phyloP scores from a whole-genome alignment of 2,329 filamentous ascomycete species.

The Biscogniauxia mediterranea region DNA sequence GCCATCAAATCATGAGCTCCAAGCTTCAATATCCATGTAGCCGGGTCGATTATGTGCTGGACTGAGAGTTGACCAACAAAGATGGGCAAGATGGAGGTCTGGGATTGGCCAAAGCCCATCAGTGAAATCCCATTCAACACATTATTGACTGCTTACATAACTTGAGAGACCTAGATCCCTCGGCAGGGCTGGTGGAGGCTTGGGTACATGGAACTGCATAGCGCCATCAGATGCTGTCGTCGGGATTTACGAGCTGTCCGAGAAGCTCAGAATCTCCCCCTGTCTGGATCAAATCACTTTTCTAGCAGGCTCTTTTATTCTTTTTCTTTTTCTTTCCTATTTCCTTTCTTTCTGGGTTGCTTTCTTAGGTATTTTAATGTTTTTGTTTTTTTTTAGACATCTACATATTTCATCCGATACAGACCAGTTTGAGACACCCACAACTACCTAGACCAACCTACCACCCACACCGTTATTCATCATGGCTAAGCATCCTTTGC shows the following conservation, averaged over 20 bases:
- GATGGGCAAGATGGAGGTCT: not conserved
- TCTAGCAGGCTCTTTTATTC: not conserved
- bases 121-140: not conserved
- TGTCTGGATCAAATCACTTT: not conserved
- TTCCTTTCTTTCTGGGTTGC: not conserved
- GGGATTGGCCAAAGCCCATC: not conserved
- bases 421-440: too few relatives aligned
- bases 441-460: not conserved
- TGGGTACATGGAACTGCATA: not conserved
- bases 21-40: not conserved
- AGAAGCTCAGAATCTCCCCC: not conserved
- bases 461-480: constrained; percentile 43
- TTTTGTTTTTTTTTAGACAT: too few relatives aligned
- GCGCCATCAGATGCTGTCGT: not conserved
- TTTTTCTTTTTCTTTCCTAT: not conserved
- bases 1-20: not conserved
- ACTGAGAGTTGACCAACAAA: not conserved
- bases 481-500: constrained; percentile 56
- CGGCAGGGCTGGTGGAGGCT: not conserved
- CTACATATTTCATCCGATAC: too few relatives aligned
- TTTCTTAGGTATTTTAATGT: too few relatives aligned
- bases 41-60: not conserved
- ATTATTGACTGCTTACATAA: too few relatives aligned
- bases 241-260: not conserved
- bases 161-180: too few relatives aligned